Base-by-base conservation (phyloP, 352 stramenopile genomes). In the Halophytophthora batemanensis region DNA sequence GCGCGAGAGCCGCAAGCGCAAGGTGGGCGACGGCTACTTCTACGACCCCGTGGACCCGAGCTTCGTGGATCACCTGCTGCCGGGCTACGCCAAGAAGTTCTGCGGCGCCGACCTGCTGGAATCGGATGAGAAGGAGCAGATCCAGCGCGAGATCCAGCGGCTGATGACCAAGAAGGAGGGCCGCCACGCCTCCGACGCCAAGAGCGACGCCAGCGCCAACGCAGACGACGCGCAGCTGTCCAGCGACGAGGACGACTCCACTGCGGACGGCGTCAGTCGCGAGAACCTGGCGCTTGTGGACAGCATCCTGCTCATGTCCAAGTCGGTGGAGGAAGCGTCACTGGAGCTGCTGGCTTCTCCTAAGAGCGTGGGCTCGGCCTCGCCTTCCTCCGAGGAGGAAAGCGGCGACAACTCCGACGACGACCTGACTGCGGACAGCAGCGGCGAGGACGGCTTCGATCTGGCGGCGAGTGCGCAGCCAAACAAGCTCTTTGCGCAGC, bases 1-100 rank as follows among this genome's bases (percentile, higher is more conserved):
- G 54, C 83, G 66, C 45, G 81, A 83, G 43, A 88, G 74, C 58
- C 78, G 82, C 61, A 93, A 93, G 68, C 83, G 83, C 63, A 89
- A 90, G 59, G 74, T 83, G 12, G 83, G 80, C 47, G 83, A 93
- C 57, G 81, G 78, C 45, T 83, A 76, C 59, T 89, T 90, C 50
- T 90, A 89, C 66, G 83, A 93, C 61, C 83, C 83, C 11, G 83
- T 93, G 45, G 83, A 93, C 63, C 83, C 83, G 35, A 90, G 50
- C 62, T 93, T 93, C 47, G 79, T 93, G 15, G 83, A 93, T 44
- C 83, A 91, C 59, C 59, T 93, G 39, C 66, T 91, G 45, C 83
- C 83, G 0, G 80, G 75, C 22, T 78, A 88, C 47, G 80, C 77
- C 23, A 91, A 89, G 63, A 87, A 87, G 54, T 86, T 91, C 51